Evolutionary conservation across 768 basidiomycete genomes (phyloP), one percentile per base, ranked within the genome.

Genomic region (Dictyophora rubrovolvata): DNA sequence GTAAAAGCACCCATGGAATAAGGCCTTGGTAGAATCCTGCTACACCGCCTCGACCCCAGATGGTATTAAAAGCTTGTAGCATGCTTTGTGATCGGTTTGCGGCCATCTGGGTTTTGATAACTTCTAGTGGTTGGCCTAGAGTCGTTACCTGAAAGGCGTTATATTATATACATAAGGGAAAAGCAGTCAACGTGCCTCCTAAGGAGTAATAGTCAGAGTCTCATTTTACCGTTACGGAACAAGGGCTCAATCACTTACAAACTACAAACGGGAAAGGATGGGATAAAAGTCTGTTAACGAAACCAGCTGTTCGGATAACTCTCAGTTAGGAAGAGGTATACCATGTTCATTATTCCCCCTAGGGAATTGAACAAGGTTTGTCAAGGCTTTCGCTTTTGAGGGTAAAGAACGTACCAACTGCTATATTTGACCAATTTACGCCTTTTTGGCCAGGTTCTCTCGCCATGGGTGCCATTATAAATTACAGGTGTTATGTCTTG

Each of bases 291-390:
- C 20, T 61, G 14, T 21, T 36, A 34, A 35, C 16, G 52, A 50
- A 34, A 55, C 56, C 33, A 63, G 54, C 52, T 46, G 60, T 23
- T 37, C 48, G 28, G 28, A 28, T 28, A 28, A 7, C 28, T 28
- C 2, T 7, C 28, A 64, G 47, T 53, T 62, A 59, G 54, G 49
- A 49, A 63, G 63, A 54, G 60, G 69, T 65, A 67, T 75, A 95
- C 93, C 89, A 99, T 89, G 79, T 97, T 97, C 95, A 98, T 97
- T 69, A 96, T 92, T 61, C 77, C 94, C 74, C 94, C 93, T 93
- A 61, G 63, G 60, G 60, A 47, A 64, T 16, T 20, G 55, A 61
- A 61, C 42, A 49, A 65, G 53, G 63, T 21, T 16, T 28, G 28
- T 28, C 28, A 2, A 7, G 7, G 28, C 28, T 28, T 28, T 28